phyloP scores from a whole-genome alignment of 176 grass and related monocot species.

The Oryza longistaminata region DNA sequence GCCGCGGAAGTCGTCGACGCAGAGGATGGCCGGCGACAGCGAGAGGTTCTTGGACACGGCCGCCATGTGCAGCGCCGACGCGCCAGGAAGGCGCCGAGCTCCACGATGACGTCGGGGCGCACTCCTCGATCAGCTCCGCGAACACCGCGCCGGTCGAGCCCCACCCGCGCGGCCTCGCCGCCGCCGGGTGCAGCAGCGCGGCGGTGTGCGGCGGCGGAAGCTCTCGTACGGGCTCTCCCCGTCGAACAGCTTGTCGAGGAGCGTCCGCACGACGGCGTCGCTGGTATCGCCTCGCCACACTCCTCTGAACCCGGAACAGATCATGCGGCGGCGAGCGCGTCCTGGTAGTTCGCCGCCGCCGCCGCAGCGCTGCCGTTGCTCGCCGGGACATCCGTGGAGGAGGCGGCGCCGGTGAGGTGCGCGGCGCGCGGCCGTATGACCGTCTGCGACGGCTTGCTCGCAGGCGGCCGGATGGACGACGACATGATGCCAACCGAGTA shows the following conservation, averaged over 20 bases:
- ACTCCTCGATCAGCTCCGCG: slow-evolving; percentile 68
- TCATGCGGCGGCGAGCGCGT: slow-evolving; percentile 54
- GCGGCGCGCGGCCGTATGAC: slow-evolving; percentile 29
- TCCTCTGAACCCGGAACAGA: slow-evolving; percentile 64
- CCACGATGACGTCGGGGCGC: slow-evolving; percentile 68
- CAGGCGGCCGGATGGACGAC: slow-evolving; percentile 31
- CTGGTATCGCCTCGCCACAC: slow-evolving; percentile 52
- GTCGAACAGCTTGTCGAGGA: slow-evolving; percentile 65
- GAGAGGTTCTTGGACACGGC: slow-evolving; percentile 71
- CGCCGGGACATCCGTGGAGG: not conserved
- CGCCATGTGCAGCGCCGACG: slow-evolving; percentile 96
- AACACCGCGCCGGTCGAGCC: slow-evolving; percentile 85
- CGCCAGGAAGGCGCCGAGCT: slow-evolving; percentile 95
- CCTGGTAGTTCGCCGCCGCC: not conserved
- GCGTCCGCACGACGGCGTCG: slow-evolving; percentile 53
- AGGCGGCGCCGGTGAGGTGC: slow-evolving; percentile 18
- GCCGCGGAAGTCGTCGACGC: slow-evolving; percentile 93
- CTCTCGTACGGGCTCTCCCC: slow-evolving; percentile 67
- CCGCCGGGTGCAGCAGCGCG: slow-evolving; percentile 57
- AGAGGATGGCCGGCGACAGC: slow-evolving; percentile 72
- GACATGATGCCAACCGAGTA: slow-evolving; percentile 81
- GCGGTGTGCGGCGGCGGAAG: slow-evolving; percentile 56
- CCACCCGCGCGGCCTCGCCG: slow-evolving; percentile 70
- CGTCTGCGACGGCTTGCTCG: slow-evolving; percentile 27
- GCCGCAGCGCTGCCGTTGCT: not conserved